Percentiles rank a stretch among this genome's conserved stretches.
These are phyloP conservation scores for Alternaria metachromatica DNA, from an alignment of 2,329 filamentous ascomycete species.

Conservation along the genomic window DNA sequence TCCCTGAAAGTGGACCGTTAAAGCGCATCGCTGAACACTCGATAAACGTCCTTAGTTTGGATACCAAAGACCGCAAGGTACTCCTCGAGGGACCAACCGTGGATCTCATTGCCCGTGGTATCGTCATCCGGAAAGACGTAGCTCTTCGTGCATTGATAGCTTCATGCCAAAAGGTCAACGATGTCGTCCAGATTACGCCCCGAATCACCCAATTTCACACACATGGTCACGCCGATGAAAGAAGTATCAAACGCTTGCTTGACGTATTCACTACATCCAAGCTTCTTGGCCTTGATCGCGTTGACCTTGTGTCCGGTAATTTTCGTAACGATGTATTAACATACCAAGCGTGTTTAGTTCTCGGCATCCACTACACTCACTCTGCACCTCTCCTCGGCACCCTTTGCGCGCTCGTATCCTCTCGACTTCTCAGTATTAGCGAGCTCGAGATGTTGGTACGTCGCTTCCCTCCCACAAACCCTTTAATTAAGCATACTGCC, in stretches of 20 bases:
- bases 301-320: neutral
- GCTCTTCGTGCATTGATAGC: neutral
- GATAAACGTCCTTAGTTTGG: neutral
- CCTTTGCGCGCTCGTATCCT: neutral
- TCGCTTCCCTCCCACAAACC: conserved; percentile 1
- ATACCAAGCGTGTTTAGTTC: conserved; percentile 6
- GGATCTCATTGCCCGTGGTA: neutral
- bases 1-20: too few species aligned
- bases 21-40: too few species aligned
- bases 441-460: conserved; percentile 2
- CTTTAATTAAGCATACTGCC: conserved; percentile 5
- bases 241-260: neutral
- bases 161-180: neutral
- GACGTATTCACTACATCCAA: neutral
- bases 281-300: neutral
- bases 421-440: neutral
- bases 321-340: neutral
- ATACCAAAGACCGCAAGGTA: neutral
- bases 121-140: neutral
- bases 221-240: neutral
- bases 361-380: conserved; percentile 6
- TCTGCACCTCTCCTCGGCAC: conserved; percentile 2
- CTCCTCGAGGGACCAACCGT: neutral
- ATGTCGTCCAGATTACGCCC: neutral
- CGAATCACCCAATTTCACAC: neutral